phyloP scores from a whole-genome alignment of 2,329 filamentous ascomycete genomes.

The Colletotrichum sidae region DNA sequence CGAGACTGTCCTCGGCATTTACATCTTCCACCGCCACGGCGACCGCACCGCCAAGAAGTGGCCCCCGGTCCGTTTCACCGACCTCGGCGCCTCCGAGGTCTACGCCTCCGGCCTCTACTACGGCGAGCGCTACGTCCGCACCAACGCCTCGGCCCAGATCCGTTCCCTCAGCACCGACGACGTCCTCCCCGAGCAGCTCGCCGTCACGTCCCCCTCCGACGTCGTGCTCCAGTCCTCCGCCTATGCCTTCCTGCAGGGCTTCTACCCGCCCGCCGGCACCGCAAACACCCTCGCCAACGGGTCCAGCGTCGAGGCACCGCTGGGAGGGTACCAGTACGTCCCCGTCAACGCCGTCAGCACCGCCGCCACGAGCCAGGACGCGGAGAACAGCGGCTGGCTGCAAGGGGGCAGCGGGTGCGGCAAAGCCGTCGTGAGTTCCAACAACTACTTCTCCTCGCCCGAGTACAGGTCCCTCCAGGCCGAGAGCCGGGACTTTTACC shows the following conservation, averaged over 20 bases:
- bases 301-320: constrained; percentile 71
- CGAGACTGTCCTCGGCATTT: constrained; percentile 83
- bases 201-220: constrained; percentile 78
- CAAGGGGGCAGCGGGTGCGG: constrained; percentile 69
- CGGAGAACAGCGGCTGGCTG: constrained; percentile 68
- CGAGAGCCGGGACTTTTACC: constrained; percentile 71
- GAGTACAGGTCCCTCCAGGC: constrained; percentile 58
- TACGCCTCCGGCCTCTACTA: constrained; percentile 80
- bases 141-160: constrained; percentile 70
- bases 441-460: constrained; percentile 62
- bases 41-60: constrained; percentile 85
- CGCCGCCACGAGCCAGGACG: constrained; percentile 64
- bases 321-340: constrained; percentile 87
- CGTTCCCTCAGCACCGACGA: constrained; percentile 73
- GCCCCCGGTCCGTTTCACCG: constrained; percentile 78
- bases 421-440: constrained; percentile 65
- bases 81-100: constrained; percentile 82
- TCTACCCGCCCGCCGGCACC: constrained; percentile 82
- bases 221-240: constrained; percentile 85
- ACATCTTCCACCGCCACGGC: constrained; percentile 91
- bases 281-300: constrained; percentile 78
- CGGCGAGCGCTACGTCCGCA: constrained; percentile 78
- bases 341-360: constrained; percentile 73
- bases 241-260: constrained; percentile 82
- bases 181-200: constrained; percentile 77